Evolutionary conservation across 257 asterid genomes (phyloP), one percentile per base, ranked within the genome.

Genomic region (Buddleja alternifolia): DNA sequence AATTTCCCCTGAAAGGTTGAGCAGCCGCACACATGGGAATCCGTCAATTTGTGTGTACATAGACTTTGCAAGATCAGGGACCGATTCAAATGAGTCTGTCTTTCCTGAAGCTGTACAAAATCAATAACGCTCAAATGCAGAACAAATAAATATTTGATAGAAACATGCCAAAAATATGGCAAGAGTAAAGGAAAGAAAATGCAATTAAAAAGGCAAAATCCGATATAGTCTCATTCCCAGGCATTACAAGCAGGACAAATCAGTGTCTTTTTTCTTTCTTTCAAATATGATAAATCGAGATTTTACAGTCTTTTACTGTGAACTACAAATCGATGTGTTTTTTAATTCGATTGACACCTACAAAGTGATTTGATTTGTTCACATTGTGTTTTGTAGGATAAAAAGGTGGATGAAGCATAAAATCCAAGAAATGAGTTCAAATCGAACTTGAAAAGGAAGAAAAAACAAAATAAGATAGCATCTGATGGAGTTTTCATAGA

Each of bases 21-120:
- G 99, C 77, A 93, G 80, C 45, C 99, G 89, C 45, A 93, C 99
- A 73, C 99, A 93, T 12, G 99, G 99, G 78, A 83, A 90, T 61
- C 96, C 99, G 20, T 88, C 96, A 78, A 93, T 75, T 66, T 77
- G 73, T 19, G 60, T 73, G 83, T 93, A 93, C 99, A 93, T 93
- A 71, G 95, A 86, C 81, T 85, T 90, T 74, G 85, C 97, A 52
- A 93, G 96, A 83, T 90, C 99, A 78, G 97, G 97, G 78, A 90
- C 99, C 1, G 99, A 93, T 79, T 90, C 85, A 61, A 90, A 78
- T 19, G 96, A 78, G 14, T 73, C 85, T 59, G 77, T 82, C 73
- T 61, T 78, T 70, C 79, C 91, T 76, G 92, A 80, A 67, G 83
- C 86, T 77, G 88, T 61, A 58, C 48, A 69, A 77, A 61, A 75